These are phyloP conservation scores for Whalleya microplaca DNA, from an alignment of 2,329 filamentous ascomycete genomes.

Conservation along the genomic window DNA sequence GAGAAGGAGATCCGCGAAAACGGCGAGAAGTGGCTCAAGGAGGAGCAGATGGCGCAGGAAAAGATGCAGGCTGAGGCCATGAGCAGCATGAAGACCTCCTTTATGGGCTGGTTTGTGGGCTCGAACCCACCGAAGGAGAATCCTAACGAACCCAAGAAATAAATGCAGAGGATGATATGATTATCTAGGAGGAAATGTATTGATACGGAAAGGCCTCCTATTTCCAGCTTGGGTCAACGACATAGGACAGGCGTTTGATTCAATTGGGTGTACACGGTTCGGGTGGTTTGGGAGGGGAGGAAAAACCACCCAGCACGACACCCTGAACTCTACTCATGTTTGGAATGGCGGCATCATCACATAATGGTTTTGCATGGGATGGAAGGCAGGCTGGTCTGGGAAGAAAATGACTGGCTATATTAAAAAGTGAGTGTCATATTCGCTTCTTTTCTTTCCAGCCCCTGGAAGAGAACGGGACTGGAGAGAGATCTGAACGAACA, in stretches of 20 bases:
- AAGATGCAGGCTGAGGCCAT: slow-evolving; percentile 88
- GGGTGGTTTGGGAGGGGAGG: not conserved
- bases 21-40: slow-evolving; percentile 93
- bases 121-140: slow-evolving; percentile 15
- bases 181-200: not conserved
- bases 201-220: not conserved
- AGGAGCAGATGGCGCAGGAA: slow-evolving; percentile 87
- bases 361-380: slow-evolving; percentile 13
- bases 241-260: slow-evolving; percentile 11
- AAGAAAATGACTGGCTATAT: slow-evolving; percentile 3
- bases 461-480: not conserved
- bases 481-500: not conserved
- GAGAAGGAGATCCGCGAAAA: slow-evolving; percentile 92
- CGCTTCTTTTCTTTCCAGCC: not conserved
- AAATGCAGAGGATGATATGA: not conserved
- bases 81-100: slow-evolving; percentile 85
- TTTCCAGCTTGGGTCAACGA: not conserved
- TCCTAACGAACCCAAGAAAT: slow-evolving; percentile 22
- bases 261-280: not conserved
- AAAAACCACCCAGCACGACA: not conserved
- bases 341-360: slow-evolving; percentile 10
- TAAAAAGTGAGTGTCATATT: slow-evolving; percentile 1
- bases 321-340: slow-evolving; percentile 23
- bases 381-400: slow-evolving; percentile 6
- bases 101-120: slow-evolving; percentile 60